Evolutionary conservation across 495 filamentous ascomycete genomes (phyloP), one percentile per base, ranked within the genome.

Genomic region (Cercophora scortea): DNA sequence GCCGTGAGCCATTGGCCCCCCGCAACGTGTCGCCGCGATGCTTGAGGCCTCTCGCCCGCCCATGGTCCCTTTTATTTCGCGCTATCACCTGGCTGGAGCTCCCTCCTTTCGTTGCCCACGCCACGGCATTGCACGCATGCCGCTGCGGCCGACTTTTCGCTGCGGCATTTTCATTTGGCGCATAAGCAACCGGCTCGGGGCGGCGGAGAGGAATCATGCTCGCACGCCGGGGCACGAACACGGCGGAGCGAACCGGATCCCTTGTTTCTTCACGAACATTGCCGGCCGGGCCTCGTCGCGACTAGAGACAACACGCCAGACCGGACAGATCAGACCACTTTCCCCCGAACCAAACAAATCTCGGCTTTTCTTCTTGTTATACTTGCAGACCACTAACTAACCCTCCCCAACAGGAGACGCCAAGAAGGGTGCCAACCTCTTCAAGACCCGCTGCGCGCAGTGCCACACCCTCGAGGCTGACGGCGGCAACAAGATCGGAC

Each of bases 401-500:
- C 13, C 11, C 42, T 8, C 41, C n/a, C 38, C 45, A 63, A 52
- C 68, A 98, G 93, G 93, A 77, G 89, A 96, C 73, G 71, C 80
- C 66, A 87, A 90, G 75, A 99, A 99, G 84, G 93, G 93, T 79
- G 93, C 91, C 72, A 90, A 87, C 80, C 89, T 99, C 68, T 99
- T 97, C 88, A 95, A 95, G 88, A 99, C 93, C 60, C 86, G 93
- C 67, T 99, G 93, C 75, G 88, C 89, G 53, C 93, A 99, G 76
- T 99, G 93, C 84, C 93, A 99, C 79, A 97, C 88, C 69, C 76
- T 95, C 67, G 87, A 90, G 73, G 78, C 72, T 19, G 84, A 76
- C 58, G 94, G 91, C 74, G 78, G 85, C 74, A 92, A 96, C 88
- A 97, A 97, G 82, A 85, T 96, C 74, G 93, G 93, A 71, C 93